These are phyloP conservation scores for Grigorovia humatica DNA, from an alignment of 805 yeast genomes.

Conservation along the genomic window DNA sequence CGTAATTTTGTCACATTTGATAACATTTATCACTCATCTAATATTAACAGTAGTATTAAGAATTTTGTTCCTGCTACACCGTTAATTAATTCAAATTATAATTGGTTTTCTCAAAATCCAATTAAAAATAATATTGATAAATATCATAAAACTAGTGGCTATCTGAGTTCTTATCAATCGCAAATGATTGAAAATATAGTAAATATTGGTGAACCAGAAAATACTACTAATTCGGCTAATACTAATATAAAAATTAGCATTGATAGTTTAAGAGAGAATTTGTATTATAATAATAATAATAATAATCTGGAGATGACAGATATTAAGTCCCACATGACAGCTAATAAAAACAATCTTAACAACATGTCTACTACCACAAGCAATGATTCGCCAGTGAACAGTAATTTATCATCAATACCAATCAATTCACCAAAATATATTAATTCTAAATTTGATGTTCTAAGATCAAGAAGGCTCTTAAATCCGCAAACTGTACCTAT, in stretches of 20 bases:
- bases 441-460: conserved; percentile 25
- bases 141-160: not conserved
- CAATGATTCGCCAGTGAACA: no score
- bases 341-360: no score
- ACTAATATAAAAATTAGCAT: not conserved
- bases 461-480: conserved; percentile 20
- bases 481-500: conserved; percentile 12
- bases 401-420: conserved; percentile 3
- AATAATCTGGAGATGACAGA: not conserved
- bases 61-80: not conserved
- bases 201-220: not conserved
- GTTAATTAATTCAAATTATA: not conserved
- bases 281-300: not conserved
- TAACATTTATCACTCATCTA: not conserved
- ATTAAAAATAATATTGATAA: not conserved
- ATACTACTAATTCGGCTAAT: not conserved
- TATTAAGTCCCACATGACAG: no score
- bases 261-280: not conserved
- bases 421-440: conserved; percentile 22
- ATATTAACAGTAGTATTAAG: not conserved
- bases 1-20: not conserved
- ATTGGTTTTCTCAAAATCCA: not conserved
- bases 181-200: not conserved
- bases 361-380: no score
- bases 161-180: not conserved